phyloP scores from a whole-genome alignment of 306 rosid species.

The Neltuma alba region DNA sequence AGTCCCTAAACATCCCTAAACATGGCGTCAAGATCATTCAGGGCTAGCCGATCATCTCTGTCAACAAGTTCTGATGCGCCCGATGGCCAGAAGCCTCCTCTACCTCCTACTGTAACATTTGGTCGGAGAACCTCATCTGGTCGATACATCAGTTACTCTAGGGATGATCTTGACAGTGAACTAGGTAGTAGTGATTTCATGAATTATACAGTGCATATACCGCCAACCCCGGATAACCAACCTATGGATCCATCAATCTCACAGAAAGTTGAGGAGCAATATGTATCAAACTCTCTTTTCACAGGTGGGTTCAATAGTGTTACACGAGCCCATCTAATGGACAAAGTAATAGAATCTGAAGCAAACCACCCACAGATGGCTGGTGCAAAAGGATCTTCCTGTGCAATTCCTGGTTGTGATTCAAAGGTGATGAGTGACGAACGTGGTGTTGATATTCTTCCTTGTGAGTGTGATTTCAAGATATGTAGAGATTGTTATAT shows the following conservation, averaged over 20 bases:
- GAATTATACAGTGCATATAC: slow-evolving; percentile 89
- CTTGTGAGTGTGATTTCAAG: slow-evolving; percentile 97
- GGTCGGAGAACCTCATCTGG: slow-evolving; percentile 87
- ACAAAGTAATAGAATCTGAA: slow-evolving; percentile 90
- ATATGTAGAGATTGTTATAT: slow-evolving; percentile 92
- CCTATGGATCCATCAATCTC: slow-evolving; percentile 90
- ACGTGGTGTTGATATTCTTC: slow-evolving; percentile 86
- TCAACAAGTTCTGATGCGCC: slow-evolving; percentile 63
- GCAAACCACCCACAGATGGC: slow-evolving; percentile 97
- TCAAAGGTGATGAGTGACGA: slow-evolving; percentile 89
- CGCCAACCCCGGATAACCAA: slow-evolving; percentile 95
- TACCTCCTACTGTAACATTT: slow-evolving; percentile 79
- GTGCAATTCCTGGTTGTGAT: slow-evolving; percentile 93
- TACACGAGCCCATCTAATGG: slow-evolving; percentile 91
- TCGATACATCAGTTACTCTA: slow-evolving; percentile 83
- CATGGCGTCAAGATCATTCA: slow-evolving; percentile 75
- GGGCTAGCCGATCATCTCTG: slow-evolving; percentile 58
- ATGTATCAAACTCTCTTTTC: slow-evolving; percentile 85
- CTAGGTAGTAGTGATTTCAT: slow-evolving; percentile 69
- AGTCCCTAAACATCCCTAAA: slow-evolving; percentile 36
- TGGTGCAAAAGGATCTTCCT: slow-evolving; percentile 85
- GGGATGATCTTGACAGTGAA: slow-evolving; percentile 96
- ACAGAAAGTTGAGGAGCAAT: slow-evolving; percentile 93
- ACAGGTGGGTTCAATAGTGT: slow-evolving; percentile 93
- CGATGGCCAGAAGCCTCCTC: slow-evolving; percentile 70